Base-by-base conservation (phyloP, 106 monocot genomes). In the Dendrobium huoshanense region DNA sequence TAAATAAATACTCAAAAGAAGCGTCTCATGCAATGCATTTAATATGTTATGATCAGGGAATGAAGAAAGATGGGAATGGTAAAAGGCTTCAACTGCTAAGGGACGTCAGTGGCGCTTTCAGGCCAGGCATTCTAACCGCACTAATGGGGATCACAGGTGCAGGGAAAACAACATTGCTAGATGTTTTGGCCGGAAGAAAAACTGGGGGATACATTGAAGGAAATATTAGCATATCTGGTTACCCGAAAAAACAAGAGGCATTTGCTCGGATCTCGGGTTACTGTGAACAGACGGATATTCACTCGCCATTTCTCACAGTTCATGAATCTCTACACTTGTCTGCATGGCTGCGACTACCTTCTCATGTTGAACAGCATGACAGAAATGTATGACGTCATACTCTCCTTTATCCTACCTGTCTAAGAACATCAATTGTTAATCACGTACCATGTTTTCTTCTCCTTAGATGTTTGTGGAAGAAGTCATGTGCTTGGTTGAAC, bases 381-480 rank as follows among this genome's bases (percentile, higher is more conserved):
- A 84, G 43, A 84, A 76, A 80, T 75, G 84, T 84, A 84, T 7
- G 75, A 73, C 65, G 27, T 41, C 18, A 9, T 47, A 9, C 3
- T 10, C 3, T 10, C 33, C 16, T 45, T 78, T 79, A 33, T 27
- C 48, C 61, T 43, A 6, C 42, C 20, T 11, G 0, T 67, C 65
- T 44, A 74, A 42, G 20, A 13, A 74, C 5, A 74, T 7, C 43
- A 19, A 44, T 74, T 44, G 43, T 70, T 70, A n/a, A 68, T 68
- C 5, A 31, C 3, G 27, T 70, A 11, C 22, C 22, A 67, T 42
- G 8, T 54, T 43, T 17, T 76, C 8, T 22, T 25, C 6, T 73
- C 15, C 80, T 25, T 67, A 92, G 92, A 83, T 86, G 86, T 90
- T 92, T 83, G 87, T 90, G 20, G 92, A 92, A 68, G 92, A 92